These are phyloP conservation scores for Pouteria glomerata DNA, from an alignment of 148 eudicot genomes.

Conservation along the genomic window DNA sequence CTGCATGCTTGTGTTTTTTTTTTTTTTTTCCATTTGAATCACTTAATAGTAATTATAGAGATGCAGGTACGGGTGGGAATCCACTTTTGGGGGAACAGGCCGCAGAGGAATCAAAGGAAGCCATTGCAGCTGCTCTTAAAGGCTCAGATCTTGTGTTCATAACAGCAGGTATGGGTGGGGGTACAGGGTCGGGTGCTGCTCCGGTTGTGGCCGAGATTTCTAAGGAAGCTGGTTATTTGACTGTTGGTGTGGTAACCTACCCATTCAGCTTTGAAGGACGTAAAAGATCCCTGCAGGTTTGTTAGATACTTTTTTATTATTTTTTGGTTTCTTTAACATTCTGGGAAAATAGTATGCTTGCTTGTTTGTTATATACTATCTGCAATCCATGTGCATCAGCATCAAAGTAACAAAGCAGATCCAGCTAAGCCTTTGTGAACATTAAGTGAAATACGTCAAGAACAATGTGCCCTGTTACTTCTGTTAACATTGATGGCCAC, in stretches of 20 bases:
- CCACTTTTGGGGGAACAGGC: slow-evolving; percentile 96
- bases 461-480: not conserved
- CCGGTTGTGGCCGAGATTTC: slow-evolving; percentile 92
- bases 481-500: no score
- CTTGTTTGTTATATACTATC: not conserved
- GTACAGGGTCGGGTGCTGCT: slow-evolving; percentile 99
- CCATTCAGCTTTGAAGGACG: slow-evolving; percentile 99
- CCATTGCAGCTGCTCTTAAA: slow-evolving; percentile 74
- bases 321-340: not conserved
- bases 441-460: not conserved
- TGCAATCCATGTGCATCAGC: not conserved
- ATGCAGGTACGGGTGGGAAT: slow-evolving; percentile 94
- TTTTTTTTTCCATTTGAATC: slow-evolving; percentile 15
- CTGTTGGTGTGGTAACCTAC: slow-evolving; percentile 96
- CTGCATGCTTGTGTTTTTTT: not conserved
- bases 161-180: slow-evolving; percentile 99
- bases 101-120: slow-evolving; percentile 91
- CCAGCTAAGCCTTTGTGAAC: not conserved
- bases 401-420: not conserved
- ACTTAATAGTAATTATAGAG: slow-evolving; percentile 23
- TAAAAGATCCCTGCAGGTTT: slow-evolving; percentile 90
- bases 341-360: not conserved
- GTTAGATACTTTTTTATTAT: no score
- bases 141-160: slow-evolving; percentile 98
- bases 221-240: slow-evolving; percentile 91